phyloP scores from a whole-genome alignment of 495 filamentous ascomycete species.

The Chaetomidium leptoderma region DNA sequence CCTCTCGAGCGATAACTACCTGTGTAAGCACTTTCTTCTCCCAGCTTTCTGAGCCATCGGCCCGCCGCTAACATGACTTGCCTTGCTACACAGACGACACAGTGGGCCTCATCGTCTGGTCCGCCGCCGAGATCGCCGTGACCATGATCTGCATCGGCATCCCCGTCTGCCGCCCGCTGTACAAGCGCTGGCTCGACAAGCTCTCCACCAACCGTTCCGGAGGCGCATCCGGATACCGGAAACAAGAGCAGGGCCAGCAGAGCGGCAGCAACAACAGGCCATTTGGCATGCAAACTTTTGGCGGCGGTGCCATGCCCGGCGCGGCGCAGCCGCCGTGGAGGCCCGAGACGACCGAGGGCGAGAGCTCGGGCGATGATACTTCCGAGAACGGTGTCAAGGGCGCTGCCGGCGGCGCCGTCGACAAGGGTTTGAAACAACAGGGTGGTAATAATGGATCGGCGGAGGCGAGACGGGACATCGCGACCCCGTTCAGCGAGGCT shows the following conservation, averaged over 20 bases:
- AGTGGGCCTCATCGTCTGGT: not conserved
- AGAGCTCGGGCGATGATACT: not conserved
- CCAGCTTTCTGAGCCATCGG: not conserved
- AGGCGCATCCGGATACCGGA: not conserved
- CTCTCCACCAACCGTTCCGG: not conserved
- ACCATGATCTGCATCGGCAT: conserved; percentile 2
- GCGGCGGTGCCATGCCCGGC: not conserved
- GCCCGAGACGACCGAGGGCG: not conserved
- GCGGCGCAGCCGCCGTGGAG: not conserved
- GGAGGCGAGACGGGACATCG: not conserved
- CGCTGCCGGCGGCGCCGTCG: not conserved
- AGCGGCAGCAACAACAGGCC: not conserved
- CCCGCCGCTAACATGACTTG: not conserved
- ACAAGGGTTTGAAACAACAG: not conserved
- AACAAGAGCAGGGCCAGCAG: not conserved
- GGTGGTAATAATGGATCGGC: not conserved
- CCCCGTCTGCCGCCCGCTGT: not conserved
- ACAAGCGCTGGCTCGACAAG: conserved; percentile 1
- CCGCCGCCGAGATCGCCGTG: conserved; percentile 1
- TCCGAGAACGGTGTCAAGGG: not conserved
- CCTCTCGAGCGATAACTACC: not conserved
- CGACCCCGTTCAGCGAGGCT: not conserved
- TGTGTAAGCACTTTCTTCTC: not conserved
- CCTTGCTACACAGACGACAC: not conserved
- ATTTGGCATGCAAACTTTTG: not conserved